phyloP scores from a whole-genome alignment of 768 basidiomycete species.

The Suillus tomentosus region DNA sequence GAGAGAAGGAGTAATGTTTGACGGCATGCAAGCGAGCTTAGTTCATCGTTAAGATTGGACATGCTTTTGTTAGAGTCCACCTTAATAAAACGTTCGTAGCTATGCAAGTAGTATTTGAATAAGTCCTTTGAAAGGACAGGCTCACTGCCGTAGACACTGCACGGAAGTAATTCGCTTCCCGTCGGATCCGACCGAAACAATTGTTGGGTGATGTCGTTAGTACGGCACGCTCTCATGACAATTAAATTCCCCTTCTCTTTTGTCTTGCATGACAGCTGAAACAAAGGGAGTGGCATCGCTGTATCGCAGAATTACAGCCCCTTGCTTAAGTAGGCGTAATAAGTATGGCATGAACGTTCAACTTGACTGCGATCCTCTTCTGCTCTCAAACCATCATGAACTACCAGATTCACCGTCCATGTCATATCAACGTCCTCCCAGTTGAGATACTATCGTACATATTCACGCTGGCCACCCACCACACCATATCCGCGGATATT shows the following conservation, averaged over 20 bases:
- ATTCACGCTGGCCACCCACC: conserved; percentile 49
- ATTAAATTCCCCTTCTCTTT: conserved; percentile 10
- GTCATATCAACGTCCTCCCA: conserved; percentile 47
- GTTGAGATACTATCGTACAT: conserved; percentile 60
- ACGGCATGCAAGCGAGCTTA: neutral
- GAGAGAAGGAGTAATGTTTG: neutral
- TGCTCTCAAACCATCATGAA: conserved; percentile 9
- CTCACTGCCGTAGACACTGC: too few species aligned
- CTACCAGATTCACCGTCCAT: neutral
- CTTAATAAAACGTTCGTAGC: neutral
- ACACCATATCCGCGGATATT: conserved; percentile 22
- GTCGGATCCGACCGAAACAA: conserved; percentile 9
- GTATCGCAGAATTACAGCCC: neutral
- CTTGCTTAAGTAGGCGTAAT: conserved; percentile 7
- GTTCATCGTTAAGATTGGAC: neutral
- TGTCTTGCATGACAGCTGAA: conserved; percentile 7
- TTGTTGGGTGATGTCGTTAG: neutral
- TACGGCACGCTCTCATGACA: conserved; percentile 7
- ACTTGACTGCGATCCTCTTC: conserved; percentile 1
- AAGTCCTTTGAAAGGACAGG: neutral
- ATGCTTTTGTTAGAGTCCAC: neutral
- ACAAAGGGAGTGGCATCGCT: conserved; percentile 14
- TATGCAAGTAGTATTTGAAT: neutral
- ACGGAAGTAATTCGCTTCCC: neutral
- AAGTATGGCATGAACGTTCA: neutral